These are phyloP conservation scores for Trichothecium roseum DNA, from an alignment of 2,329 filamentous ascomycete species.

Conservation along the genomic window DNA sequence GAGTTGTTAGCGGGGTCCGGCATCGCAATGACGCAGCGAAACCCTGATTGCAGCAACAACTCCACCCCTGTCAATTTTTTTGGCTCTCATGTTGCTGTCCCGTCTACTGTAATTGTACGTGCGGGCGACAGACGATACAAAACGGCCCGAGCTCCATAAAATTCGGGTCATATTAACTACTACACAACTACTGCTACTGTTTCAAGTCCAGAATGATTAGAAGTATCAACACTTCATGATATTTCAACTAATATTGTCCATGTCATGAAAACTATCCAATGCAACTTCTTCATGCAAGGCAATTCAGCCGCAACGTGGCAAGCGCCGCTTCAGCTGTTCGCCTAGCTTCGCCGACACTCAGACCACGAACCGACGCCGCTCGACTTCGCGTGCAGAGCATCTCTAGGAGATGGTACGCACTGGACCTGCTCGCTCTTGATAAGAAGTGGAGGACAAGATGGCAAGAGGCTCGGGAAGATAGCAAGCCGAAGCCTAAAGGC, in stretches of 20 bases:
- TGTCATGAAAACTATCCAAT: slow-evolving; percentile 14
- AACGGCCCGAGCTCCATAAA: too few relatives aligned
- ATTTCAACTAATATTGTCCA: neutral
- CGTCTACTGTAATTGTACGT: too few relatives aligned
- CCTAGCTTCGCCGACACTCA: neutral
- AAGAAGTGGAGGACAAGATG: slow-evolving; percentile 42
- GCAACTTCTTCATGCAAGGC: slow-evolving; percentile 16
- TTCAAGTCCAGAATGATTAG: too few relatives aligned
- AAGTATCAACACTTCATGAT: neutral
- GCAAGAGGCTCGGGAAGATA: slow-evolving; percentile 15
- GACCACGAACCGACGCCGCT: neutral
- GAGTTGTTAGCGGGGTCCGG: too few relatives aligned
- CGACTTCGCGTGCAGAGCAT: slow-evolving; percentile 4
- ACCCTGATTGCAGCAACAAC: too few relatives aligned
- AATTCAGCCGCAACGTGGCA: slow-evolving; percentile 11
- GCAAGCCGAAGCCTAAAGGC: slow-evolving; percentile 10
- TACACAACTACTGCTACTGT: too few relatives aligned
- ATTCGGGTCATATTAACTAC: too few relatives aligned
- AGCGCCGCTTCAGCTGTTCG: neutral
- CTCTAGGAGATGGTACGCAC: slow-evolving; percentile 23
- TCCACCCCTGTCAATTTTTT: too few relatives aligned
- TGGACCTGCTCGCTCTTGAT: slow-evolving; percentile 36
- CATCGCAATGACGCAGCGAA: too few relatives aligned
- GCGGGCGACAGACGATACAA: too few relatives aligned
- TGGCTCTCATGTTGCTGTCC: too few relatives aligned